A percentile compares a stretch with the other conserved stretches of the same genome.
Evolutionary conservation across 768 basidiomycete species (phyloP).

Genomic region (Postia placenta): DNA sequence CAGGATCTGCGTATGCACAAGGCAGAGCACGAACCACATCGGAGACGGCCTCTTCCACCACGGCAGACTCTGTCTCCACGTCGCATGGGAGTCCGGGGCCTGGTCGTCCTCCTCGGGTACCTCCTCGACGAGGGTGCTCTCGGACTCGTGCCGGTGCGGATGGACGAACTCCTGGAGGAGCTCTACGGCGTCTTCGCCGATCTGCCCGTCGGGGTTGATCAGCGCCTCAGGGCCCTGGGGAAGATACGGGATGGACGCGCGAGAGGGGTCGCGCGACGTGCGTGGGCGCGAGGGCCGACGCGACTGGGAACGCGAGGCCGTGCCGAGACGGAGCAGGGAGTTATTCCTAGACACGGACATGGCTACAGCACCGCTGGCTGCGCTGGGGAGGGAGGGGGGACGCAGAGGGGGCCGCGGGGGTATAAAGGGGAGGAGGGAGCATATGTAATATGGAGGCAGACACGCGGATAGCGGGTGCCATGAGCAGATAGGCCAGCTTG

Average conservation of each 20-base stretch:
- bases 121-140: slow-evolving; percentile 27
- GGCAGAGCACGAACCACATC: slow-evolving; percentile 48
- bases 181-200: slow-evolving; percentile 41
- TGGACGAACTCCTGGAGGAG: slow-evolving; percentile 41
- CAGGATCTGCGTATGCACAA: not conserved
- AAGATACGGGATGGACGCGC: slow-evolving; percentile 18
- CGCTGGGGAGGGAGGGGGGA: not conserved
- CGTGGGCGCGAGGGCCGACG: slow-evolving; percentile 14
- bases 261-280: slow-evolving; percentile 17
- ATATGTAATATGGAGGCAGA: not conserved
- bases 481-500: not conserved
- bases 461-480: slow-evolving; percentile 4
- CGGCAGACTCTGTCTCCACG: slow-evolving; percentile 33
- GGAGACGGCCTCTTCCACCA: slow-evolving; percentile 78
- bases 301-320: slow-evolving; percentile 4
- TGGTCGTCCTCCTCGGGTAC: slow-evolving; percentile 19
- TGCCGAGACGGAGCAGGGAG: not conserved
- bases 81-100: slow-evolving; percentile 10
- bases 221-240: slow-evolving; percentile 27
- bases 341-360: slow-evolving; percentile 4
- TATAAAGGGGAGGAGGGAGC: not conserved
- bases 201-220: slow-evolving; percentile 40
- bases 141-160: slow-evolving; percentile 30
- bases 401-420: not conserved
- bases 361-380: not conserved